Conservation (phyloP, 805 yeast species). For the Blastobotrys muscicola region DNA sequence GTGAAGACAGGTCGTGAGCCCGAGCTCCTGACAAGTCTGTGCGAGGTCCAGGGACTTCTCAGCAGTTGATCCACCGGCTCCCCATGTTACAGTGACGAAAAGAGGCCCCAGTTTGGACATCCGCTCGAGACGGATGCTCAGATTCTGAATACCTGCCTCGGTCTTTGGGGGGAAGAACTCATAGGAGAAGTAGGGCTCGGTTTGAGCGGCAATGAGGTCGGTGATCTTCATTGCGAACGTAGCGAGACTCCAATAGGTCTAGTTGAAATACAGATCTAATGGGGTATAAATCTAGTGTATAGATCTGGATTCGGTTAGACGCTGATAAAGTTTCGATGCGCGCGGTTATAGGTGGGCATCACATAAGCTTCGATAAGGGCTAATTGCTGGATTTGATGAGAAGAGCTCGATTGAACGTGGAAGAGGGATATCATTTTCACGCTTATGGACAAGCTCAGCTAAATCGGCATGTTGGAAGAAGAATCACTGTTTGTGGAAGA, state of each 20-base stretch:
- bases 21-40: conserved; percentile 57
- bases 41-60: conserved; percentile 81
- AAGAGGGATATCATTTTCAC: too few relatives aligned
- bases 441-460: too few relatives aligned
- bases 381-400: background rate
- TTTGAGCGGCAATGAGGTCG: conserved; percentile 33
- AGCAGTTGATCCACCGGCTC: conserved; percentile 94
- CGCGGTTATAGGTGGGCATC: background rate
- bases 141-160: conserved; percentile 72
- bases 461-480: conserved; percentile 2
- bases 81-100: conserved; percentile 95
- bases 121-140: conserved; percentile 77
- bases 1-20: conserved; percentile 87
- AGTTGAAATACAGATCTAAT: background rate
- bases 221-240: conserved; percentile 11
- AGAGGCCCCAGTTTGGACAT: conserved; percentile 82
- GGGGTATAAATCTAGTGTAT: background rate
- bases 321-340: background rate
- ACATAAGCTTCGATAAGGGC: background rate
- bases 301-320: background rate
- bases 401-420: too few relatives aligned
- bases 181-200: conserved; percentile 62
- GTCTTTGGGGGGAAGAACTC: conserved; percentile 99
- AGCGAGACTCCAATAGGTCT: background rate
- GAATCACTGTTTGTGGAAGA: conserved; percentile 8